Percentiles rank a stretch among this genome's conserved stretches.
Evolutionary conservation across 1,139 yeast species (phyloP).

Genomic region (Pichia inconspicua): DNA sequence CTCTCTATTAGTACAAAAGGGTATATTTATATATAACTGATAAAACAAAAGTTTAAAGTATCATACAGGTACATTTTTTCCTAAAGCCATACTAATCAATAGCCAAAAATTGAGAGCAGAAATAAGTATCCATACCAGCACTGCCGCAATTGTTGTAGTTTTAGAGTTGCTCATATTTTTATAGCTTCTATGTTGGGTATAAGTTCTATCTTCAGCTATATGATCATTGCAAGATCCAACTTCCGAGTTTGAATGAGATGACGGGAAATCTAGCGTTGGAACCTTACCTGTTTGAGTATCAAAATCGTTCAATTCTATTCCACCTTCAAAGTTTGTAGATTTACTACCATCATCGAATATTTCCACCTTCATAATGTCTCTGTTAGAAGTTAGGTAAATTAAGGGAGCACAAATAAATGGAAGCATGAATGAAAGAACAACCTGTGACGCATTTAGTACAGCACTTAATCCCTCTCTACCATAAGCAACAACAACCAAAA

Average conservation of each 20-base stretch:
- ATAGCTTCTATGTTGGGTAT: conserved; percentile 20
- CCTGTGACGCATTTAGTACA: conserved; percentile 81
- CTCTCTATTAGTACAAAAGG: neutral
- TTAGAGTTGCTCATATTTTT: conserved; percentile 51
- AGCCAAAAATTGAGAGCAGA: conserved; percentile 45
- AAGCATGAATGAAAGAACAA: conserved; percentile 69
- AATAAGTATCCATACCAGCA: conserved; percentile 45
- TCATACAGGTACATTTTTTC: conserved; percentile 26
- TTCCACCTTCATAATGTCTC: conserved; percentile 63
- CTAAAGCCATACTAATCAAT: conserved; percentile 36
- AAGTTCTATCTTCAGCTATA: neutral
- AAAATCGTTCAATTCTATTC: conserved; percentile 7
- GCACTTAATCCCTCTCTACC: conserved; percentile 83
- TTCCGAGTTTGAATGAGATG: neutral
- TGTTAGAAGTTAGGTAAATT: conserved; percentile 58
- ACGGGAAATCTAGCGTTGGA: too few relatives aligned
- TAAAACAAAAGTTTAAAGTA: neutral
- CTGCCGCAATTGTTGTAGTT: conserved; percentile 36
- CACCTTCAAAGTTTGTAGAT: neutral
- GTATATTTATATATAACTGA: neutral
- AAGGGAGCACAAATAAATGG: conserved; percentile 82
- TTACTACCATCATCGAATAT: conserved; percentile 12
- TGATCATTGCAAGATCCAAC: neutral
- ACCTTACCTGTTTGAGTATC: neutral
- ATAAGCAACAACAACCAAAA: conserved; percentile 63